Base-by-base conservation (phyloP, 1,284 basidiomycete genomes). In the Rhodofomes roseus region DNA sequence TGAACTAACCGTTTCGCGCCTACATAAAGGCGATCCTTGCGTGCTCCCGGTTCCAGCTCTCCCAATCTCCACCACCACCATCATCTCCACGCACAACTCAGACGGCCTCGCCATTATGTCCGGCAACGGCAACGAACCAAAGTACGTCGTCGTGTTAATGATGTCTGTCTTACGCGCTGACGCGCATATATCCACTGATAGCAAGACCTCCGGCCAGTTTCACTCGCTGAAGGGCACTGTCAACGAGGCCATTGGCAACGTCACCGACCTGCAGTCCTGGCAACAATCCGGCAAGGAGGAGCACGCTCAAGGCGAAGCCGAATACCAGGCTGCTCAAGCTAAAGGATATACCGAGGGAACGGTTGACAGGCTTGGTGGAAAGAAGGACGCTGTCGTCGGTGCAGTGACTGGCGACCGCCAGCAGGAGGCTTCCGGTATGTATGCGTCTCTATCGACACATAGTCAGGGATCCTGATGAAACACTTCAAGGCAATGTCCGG, bases 301-400 rank as follows among this genome's bases (percentile, higher is more conserved):
- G 67, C 89, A 90, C 68, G 77, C 78, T 44, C 71, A 77, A 57
- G 89, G 89, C 55, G 89, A 91, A 71, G 77, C 77, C 11, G 84
- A 87, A 65, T 77, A 79, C 68, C 80, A 81, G 20, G 80, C 79
- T 25, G 83, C 83, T 0, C 79, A 84, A 63, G 77, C 78, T 9
- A 73, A 85, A 65, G 82, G 79, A 5, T 84, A 77, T 62, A 81
- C 74, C 18, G 81, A 90, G 64, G 89, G 89, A 40, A 73, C 76
- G 4, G 58, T 74, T 7, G 89, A 91, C 70, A 81, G 82, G 59
- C 41, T 85, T 22, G 72, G 72, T 44, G 90, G 89, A 58, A 90
- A 89, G 77, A 84, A 84, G 64, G 86, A 90, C 65, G 76, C 83
- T 23, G 74, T 91, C 31, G 79, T 85, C 37, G 89, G 86, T 37